phyloP scores from a whole-genome alignment of 2,329 filamentous ascomycete species.

The Talaromyces sp. region DNA sequence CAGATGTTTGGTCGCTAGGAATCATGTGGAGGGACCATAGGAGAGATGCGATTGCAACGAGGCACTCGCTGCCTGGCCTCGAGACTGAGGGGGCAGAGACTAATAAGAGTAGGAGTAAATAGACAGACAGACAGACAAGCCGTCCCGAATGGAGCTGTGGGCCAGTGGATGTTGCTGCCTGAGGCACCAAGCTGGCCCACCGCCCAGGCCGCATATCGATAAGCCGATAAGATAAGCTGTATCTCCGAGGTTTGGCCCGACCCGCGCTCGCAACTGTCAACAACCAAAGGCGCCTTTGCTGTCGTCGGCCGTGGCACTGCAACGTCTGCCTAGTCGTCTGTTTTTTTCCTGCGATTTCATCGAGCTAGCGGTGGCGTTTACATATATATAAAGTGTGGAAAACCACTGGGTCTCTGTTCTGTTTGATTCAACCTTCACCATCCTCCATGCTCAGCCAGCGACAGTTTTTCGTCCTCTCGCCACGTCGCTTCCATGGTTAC shows the following conservation, averaged over 20 bases:
- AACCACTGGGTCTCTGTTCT: neutral
- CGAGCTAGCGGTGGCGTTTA: neutral
- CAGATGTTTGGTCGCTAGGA: constrained; percentile 15
- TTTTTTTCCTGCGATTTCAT: neutral
- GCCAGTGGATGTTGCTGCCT: constrained; percentile 1
- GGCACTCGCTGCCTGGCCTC: neutral
- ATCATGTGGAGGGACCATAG: constrained; percentile 16
- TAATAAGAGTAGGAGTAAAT: neutral
- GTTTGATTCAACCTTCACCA: neutral
- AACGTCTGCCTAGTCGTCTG: neutral
- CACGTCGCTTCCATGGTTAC: neutral
- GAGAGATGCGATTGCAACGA: neutral
- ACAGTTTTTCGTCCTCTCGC: neutral
- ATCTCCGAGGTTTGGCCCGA: constrained; percentile 1
- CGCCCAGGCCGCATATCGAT: constrained; percentile 2
- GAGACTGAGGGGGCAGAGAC: neutral
- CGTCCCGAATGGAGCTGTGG: neutral
- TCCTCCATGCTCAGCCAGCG: neutral
- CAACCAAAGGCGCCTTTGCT: neutral
- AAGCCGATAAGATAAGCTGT: constrained; percentile 7
- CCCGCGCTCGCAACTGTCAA: neutral
- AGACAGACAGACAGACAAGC: neutral
- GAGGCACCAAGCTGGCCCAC: constrained; percentile 1
- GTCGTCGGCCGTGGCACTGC: neutral
- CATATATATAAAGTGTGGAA: neutral